phyloP scores from a whole-genome alignment of 2,329 filamentous ascomycete genomes.

The Ceratocystis colombiana region DNA sequence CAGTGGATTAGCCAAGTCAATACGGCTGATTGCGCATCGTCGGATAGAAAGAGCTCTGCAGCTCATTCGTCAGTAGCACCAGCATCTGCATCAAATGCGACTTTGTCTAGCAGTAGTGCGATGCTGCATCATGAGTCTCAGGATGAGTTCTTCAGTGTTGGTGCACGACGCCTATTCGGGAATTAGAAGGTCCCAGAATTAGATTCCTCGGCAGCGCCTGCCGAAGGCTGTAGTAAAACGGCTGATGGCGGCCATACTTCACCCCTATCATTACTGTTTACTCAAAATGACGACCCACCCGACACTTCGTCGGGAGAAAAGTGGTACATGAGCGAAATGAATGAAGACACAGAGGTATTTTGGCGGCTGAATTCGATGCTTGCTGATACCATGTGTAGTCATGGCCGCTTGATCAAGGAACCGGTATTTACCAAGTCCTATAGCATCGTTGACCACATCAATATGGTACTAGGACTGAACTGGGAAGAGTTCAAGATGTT shows the following conservation, averaged over 20 bases:
- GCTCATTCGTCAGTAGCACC: not conserved
- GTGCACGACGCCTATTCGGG: conserved; percentile 6
- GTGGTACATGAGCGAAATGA: conserved; percentile 11
- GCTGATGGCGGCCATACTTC: not conserved
- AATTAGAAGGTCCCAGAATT: not conserved
- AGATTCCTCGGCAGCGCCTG: not conserved
- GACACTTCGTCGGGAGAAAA: not conserved
- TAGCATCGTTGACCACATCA: not conserved
- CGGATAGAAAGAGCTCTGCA: not conserved
- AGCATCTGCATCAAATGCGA: not conserved
- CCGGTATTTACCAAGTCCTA: not conserved
- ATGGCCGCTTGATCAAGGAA: not conserved
- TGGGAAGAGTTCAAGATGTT: conserved; percentile 11
- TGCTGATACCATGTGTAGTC: not conserved
- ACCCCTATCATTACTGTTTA: not conserved
- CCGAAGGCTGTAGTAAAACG: not conserved
- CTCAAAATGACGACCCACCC: not conserved
- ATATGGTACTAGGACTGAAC: not conserved
- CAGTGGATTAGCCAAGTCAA: conserved; percentile 8
- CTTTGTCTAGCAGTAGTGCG: not conserved
- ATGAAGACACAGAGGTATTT: not conserved
- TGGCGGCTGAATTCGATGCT: conserved; percentile 8
- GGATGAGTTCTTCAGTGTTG: conserved; percentile 12
- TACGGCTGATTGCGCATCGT: not conserved
- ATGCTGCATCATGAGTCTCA: not conserved